Base-by-base conservation (phyloP, 139 green algal genomes). In the Closterium sp. region DNA sequence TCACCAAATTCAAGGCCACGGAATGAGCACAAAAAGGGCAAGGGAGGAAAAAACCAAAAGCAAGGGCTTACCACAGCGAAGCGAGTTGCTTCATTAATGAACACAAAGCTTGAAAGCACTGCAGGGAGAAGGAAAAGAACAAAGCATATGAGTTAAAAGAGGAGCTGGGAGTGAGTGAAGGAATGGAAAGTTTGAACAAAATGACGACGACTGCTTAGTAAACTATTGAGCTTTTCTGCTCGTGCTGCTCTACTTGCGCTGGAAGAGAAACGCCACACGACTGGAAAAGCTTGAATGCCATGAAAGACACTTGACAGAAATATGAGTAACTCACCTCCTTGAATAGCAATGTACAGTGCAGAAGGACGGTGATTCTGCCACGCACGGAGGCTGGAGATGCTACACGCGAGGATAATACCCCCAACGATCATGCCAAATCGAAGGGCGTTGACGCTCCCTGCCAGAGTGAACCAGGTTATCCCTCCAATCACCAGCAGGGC, bases 381-480 rank as follows among this genome's bases (percentile, higher is more conserved):
- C 2, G 89, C 88, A 45, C 24, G 88, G 22, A 93, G 91, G 70
- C 91, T 93, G 27, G 31, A 87, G 73, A 93, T 29, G 88, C 88
- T 93, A n/a, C n/a, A 13, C 22, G 88, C 91, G 31, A 93, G 91
- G 13, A 93, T 22, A 31, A 28, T 29, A 42, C 88, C 91, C 11
- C 91, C 91, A n/a, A 93, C 9, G 27, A 92, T 34, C 24, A 89
- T 28, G 22, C 91, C 91, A 93, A 93, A 93, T 27, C 91, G 73
- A 45, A 93, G 89, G 24, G 91, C 91, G 84, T 93, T 93, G 28
- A 88, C 24, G 89, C 91, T 93, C 34, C 91, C 91, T 27, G 89
- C 50, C 34, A 93, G 27, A 31, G 87, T 32, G 87, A 93, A 93
- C 91, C 91, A 93, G 38, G 93, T 21, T 13, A 93, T 21, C 9